phyloP scores from a whole-genome alignment of 2,329 filamentous ascomycete species.

The Fusarium sp. region DNA sequence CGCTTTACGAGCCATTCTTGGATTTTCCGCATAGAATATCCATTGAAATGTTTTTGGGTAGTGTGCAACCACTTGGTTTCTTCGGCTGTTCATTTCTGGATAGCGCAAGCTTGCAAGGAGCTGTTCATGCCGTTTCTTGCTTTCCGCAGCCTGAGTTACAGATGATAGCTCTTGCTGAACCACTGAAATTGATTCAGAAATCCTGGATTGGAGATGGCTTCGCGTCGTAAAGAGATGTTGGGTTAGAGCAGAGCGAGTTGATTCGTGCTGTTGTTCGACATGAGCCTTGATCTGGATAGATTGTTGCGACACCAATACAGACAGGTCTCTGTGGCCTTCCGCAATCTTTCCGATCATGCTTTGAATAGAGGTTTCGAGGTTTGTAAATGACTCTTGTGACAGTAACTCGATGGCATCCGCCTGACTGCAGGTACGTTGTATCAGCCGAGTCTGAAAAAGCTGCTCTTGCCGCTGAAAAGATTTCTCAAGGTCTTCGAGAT shows the following conservation, averaged over 20 bases:
- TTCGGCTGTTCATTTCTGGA: not conserved
- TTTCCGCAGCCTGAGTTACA: not conserved
- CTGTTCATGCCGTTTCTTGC: not conserved
- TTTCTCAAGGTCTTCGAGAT: not conserved
- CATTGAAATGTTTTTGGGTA: not conserved
- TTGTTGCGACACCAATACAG: fast-evolving
- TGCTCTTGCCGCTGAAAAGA: not conserved
- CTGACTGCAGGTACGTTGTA: not conserved
- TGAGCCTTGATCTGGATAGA: not conserved
- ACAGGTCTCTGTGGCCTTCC: fast-evolving
- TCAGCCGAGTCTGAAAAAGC: not conserved
- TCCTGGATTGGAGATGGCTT: not conserved
- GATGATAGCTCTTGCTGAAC: not conserved
- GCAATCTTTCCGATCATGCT: not conserved
- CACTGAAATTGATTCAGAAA: not conserved
- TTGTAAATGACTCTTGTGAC: not conserved
- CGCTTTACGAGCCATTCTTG: too few relatives aligned
- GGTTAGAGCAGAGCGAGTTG: not conserved
- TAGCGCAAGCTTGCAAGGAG: not conserved
- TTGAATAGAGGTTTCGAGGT: fast-evolving
- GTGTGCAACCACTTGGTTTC: not conserved
- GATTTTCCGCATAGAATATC: not conserved
- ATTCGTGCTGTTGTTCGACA: not conserved
- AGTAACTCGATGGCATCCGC: not conserved
- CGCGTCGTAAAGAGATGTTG: not conserved